Percentiles rank a stretch among this genome's conserved stretches.
These are phyloP conservation scores for Bolboschoenoplectus hybrid DNA, from an alignment of 202 grass and related monocot genomes.

Conservation along the genomic window DNA sequence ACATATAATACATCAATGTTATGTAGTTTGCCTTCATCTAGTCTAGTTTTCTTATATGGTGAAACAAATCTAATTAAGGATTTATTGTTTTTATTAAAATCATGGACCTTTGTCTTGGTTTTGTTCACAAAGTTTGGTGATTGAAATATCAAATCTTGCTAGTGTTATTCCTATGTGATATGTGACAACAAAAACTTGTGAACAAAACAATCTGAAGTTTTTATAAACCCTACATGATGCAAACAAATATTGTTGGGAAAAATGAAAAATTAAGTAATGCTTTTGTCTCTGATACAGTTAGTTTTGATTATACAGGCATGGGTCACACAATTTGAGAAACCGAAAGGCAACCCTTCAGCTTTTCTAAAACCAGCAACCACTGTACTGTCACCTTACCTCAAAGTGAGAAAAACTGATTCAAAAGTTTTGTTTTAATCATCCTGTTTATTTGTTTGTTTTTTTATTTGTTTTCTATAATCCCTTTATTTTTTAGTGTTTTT, in stretches of 20 bases:
- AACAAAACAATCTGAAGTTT: background rate
- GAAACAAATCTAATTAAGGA: background rate
- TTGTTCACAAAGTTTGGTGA: background rate
- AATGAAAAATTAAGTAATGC: background rate
- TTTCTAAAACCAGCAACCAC: slow-evolving; percentile 83
- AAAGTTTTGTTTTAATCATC: background rate
- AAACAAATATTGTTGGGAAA: background rate
- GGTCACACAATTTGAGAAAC: slow-evolving; percentile 93
- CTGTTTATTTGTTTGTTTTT: background rate
- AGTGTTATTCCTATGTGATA: background rate
- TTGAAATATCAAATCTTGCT: background rate
- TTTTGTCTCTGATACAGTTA: background rate
- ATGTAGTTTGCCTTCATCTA: background rate
- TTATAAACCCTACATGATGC: background rate
- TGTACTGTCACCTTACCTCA: slow-evolving; percentile 82
- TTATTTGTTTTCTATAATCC: background rate
- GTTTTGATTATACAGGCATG: slow-evolving; percentile 57
- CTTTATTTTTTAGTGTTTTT: background rate
- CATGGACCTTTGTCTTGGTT: background rate
- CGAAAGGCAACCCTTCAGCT: slow-evolving; percentile 81
- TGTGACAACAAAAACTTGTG: background rate
- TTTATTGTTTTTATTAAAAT: background rate
- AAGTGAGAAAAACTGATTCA: slow-evolving; percentile 46
- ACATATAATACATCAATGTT: background rate
- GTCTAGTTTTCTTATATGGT: background rate